Conservation (phyloP, 768 basidiomycete genomes). For the Trametopsis cervina region DNA sequence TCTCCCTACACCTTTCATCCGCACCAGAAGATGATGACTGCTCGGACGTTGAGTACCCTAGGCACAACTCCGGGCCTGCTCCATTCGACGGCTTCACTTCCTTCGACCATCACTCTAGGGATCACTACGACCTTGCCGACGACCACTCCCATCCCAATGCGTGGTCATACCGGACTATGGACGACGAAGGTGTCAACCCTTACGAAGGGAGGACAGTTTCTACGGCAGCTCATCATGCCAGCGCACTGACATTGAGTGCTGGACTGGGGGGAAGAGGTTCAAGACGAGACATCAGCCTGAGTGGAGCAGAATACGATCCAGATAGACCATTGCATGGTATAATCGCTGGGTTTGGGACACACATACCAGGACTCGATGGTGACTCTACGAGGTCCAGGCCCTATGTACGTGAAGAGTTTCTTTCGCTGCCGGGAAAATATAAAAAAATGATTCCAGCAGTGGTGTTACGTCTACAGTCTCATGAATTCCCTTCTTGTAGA, state of each 20-base stretch:
- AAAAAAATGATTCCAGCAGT: too few relatives aligned
- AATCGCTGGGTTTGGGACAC: constrained; percentile 52
- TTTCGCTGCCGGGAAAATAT: too few relatives aligned
- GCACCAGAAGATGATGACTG: constrained; percentile 25
- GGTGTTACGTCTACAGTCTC: constrained; percentile 3
- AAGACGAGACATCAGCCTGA: constrained; percentile 51
- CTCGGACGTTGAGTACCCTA: constrained; percentile 60
- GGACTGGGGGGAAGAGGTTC: constrained; percentile 58
- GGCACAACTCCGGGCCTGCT: constrained; percentile 56
- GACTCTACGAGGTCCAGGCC: constrained; percentile 46
- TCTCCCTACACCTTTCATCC: constrained; percentile 66
- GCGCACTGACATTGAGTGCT: constrained; percentile 78
- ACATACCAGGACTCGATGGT: constrained; percentile 49
- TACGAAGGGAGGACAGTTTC: constrained; percentile 65
- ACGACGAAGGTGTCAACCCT: constrained; percentile 59
- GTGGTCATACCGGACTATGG: constrained; percentile 36
- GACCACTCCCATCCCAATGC: constrained; percentile 23
- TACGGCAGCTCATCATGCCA: constrained; percentile 86
- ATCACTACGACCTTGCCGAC: constrained; percentile 50
- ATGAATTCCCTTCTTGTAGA: constrained; percentile 1
- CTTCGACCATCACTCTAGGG: constrained; percentile 49
- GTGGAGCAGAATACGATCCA: constrained; percentile 81
- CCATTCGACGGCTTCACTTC: constrained; percentile 54
- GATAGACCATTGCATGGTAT: constrained; percentile 72
- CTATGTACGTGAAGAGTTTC: constrained; percentile 36